Evolutionary conservation across 106 monocot species (phyloP).

Genomic region (Agapanthus africanus): DNA sequence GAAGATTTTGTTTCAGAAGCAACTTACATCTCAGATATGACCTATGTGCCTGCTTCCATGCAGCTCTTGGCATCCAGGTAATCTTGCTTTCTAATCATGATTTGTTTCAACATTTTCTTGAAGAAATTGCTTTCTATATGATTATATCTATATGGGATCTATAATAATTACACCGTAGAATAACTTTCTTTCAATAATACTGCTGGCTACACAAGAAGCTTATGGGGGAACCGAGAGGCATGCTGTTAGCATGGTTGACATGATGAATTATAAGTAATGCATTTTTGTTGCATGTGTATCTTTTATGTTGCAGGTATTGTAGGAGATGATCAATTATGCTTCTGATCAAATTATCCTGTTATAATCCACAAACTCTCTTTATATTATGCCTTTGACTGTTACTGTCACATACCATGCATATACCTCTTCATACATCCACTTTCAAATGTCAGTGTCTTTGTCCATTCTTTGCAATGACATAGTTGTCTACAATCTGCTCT

Average conservation of each 20-base stretch:
- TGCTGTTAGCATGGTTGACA: not conserved
- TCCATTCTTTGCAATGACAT: too few species aligned
- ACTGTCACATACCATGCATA: not conserved
- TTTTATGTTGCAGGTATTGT: not conserved
- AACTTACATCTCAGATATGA: constrained; percentile 41
- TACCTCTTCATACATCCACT: not conserved
- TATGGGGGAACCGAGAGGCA: not conserved
- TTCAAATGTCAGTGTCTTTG: too few species aligned
- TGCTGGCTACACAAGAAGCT: not conserved
- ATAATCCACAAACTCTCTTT: not conserved
- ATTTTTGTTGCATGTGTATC: not conserved
- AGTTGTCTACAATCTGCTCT: not conserved
- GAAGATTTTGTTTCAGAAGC: constrained; percentile 57
- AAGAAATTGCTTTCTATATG: not conserved
- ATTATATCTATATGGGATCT: not conserved
- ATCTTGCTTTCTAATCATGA: not conserved
- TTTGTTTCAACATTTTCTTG: not conserved
- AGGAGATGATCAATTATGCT: too few species aligned
- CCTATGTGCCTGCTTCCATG: constrained; percentile 33
- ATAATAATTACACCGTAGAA: not conserved
- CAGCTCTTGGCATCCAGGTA: constrained; percentile 60
- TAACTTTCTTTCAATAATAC: not conserved
- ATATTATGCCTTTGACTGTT: not conserved
- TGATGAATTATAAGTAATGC: not conserved
- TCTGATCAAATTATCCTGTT: too few species aligned